Conservation (phyloP, 352 stramenopile genomes). For the Phytopythium oedochilum region DNA sequence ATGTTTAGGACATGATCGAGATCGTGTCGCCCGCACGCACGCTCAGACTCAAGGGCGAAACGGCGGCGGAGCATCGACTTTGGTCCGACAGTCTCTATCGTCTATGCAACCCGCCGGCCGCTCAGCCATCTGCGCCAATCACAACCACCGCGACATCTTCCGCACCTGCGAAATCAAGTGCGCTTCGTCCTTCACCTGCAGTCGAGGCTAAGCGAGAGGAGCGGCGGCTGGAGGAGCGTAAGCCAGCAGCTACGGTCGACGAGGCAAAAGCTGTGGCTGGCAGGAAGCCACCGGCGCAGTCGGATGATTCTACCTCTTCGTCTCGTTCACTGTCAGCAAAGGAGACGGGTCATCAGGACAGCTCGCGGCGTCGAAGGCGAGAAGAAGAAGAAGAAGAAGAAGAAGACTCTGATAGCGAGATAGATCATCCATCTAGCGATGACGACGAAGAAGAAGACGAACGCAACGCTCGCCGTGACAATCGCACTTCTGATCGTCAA, state of each 20-base stretch:
- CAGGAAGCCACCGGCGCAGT: constrained; percentile 2
- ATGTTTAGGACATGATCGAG: constrained; percentile 72
- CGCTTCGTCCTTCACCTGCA: background rate
- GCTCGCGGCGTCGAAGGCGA: background rate
- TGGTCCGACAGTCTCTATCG: constrained; percentile 80
- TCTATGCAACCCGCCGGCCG: constrained; percentile 45
- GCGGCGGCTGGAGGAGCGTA: constrained; percentile 3
- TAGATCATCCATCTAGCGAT: constrained; percentile 7
- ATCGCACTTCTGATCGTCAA: background rate
- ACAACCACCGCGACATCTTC: constrained; percentile 2
- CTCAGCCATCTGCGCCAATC: constrained; percentile 7
- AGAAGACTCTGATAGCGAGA: constrained; percentile 4
- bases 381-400: constrained; percentile 8
- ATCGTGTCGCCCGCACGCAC: constrained; percentile 70
- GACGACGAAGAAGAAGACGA: constrained; percentile 6
- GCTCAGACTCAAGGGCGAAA: constrained; percentile 78
- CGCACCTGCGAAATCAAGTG: constrained; percentile 6
- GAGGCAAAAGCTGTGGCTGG: constrained; percentile 14
- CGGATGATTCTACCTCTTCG: background rate
- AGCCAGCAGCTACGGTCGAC: background rate
- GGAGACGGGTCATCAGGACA: background rate
- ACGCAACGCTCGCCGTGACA: background rate
- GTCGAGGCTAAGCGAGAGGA: constrained; percentile 12
- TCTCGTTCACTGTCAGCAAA: background rate
- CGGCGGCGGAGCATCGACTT: constrained; percentile 61